Base-by-base conservation (phyloP, 2,329 filamentous ascomycete genomes). In the Cladophialophora immunda region DNA sequence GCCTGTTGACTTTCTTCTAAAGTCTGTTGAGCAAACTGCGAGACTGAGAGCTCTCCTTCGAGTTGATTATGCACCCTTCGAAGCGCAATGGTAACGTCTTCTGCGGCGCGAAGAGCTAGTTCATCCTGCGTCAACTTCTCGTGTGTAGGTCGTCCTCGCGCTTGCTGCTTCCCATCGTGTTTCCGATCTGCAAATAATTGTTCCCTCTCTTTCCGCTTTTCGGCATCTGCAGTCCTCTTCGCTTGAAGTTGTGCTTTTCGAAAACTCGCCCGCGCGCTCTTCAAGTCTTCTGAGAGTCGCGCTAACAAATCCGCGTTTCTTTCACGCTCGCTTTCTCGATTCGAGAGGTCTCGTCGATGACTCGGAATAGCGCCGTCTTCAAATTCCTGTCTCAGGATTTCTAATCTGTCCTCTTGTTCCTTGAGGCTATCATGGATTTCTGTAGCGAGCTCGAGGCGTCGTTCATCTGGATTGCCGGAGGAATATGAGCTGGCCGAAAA, bases 21-120 rank as follows among this genome's bases (percentile, higher is more conserved):
- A 1, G 93, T 96, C 78, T 97, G 90, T 73, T 95, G 90, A 19
- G 94, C 94, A 76, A 97, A 98, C 74, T 92, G 90, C 71, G 92
- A 96, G 67, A 93, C 90, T 55, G 90, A 88, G 7, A 99, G 87
- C 82, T 97, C 94, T 4, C 88, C 85, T 70, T 92, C 89, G 82
- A 98, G 94, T 74, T 97, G 86, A 69, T 92, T 88, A 79, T 98
- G 94, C 5, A 94, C 96, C 68, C 93, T 86, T 68, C 93, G 87
- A 60, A 99, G 85, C 1, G 93, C 92, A 57, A 89, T 84, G 2
- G 94, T 98, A 62, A 98, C 91, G 81, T 96, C 92, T 71, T 86
- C 89, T 34, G 92, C 92, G 0, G 94, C 91, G 68, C 89, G 88
- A 15, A 93, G 84, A 50, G 89, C 85, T 70, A 92, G 84, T 70